A percentile compares a stretch with the other conserved stretches of the same genome.
These are phyloP conservation scores for Blastocystis sp. DNA, from an alignment of 352 stramenopile genomes.

Conservation along the genomic window DNA sequence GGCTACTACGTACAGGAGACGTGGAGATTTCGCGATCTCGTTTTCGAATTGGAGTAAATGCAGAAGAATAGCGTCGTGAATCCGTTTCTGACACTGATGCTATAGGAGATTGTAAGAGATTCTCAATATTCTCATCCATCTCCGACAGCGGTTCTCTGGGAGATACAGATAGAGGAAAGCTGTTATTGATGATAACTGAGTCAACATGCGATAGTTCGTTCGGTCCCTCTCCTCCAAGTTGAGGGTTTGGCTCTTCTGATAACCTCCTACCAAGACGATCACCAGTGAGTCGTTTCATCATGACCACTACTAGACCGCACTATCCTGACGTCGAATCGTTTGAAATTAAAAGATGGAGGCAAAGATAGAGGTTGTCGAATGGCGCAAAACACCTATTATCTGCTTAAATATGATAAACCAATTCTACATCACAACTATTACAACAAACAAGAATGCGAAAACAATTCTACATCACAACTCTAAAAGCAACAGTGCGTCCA, in stretches of 20 bases:
- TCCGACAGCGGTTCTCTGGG: not conserved
- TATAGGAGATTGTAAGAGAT: not conserved
- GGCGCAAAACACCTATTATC: too few species aligned
- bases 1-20: not conserved
- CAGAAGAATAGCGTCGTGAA: not conserved
- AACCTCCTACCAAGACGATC: too few species aligned
- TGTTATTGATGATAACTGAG: not conserved
- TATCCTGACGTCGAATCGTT: too few species aligned
- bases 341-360: too few species aligned
- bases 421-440: not conserved
- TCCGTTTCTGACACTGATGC: not conserved
- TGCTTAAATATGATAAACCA: too few species aligned
- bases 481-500: slow-evolving; percentile 62
- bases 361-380: too few species aligned
- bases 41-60: slow-evolving; percentile 36
- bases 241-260: too few species aligned
- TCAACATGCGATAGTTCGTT: not conserved
- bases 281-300: too few species aligned
- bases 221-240: too few species aligned
- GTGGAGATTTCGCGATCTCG: not conserved
- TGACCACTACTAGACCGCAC: too few species aligned
- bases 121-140: not conserved
- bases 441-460: slow-evolving; percentile 18
- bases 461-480: slow-evolving; percentile 57
- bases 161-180: not conserved